Conservation (phyloP, 2,329 filamentous ascomycete genomes). For the Triangularia setosa region DNA sequence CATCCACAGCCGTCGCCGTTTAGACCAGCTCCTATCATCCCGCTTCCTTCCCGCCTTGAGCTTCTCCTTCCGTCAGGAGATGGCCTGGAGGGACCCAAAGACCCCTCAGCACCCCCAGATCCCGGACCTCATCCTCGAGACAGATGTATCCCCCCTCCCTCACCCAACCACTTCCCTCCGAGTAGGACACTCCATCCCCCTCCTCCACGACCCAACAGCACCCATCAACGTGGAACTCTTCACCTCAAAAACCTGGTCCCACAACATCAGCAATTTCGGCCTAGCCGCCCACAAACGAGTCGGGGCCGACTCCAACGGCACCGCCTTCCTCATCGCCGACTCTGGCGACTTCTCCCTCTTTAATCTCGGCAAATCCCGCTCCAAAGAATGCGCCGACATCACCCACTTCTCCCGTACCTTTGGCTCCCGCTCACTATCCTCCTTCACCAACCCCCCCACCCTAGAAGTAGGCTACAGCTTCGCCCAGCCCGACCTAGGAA, state of each 20-base stretch:
- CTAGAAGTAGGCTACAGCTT: slow-evolving; percentile 41
- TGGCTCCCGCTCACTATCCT: slow-evolving; percentile 8
- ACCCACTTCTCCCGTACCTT: slow-evolving; percentile 31
- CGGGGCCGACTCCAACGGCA: slow-evolving; percentile 35
- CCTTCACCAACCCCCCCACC: slow-evolving; percentile 32
- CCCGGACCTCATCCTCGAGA: slow-evolving; percentile 32
- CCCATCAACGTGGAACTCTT: slow-evolving; percentile 38
- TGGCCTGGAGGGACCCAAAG: slow-evolving; percentile 24
- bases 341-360: slow-evolving; percentile 29
- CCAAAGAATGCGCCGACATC: slow-evolving; percentile 31
- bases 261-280: slow-evolving; percentile 25
- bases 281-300: slow-evolving; percentile 35
- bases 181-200: slow-evolving; percentile 32
- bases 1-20: slow-evolving; percentile 34
- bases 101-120: not conserved
- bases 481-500: slow-evolving; percentile 31
- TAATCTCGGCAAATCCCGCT: slow-evolving; percentile 34
- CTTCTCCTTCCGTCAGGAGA: slow-evolving; percentile 38
- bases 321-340: slow-evolving; percentile 38
- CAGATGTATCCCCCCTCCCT: slow-evolving; percentile 39
- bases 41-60: slow-evolving; percentile 37
- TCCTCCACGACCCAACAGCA: slow-evolving; percentile 26
- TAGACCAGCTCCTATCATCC: slow-evolving; percentile 37
- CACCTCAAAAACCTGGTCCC: slow-evolving; percentile 21
- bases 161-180: slow-evolving; percentile 36